Base-by-base conservation (phyloP, 495 filamentous ascomycete species). In the Lepidopterella palustris region DNA sequence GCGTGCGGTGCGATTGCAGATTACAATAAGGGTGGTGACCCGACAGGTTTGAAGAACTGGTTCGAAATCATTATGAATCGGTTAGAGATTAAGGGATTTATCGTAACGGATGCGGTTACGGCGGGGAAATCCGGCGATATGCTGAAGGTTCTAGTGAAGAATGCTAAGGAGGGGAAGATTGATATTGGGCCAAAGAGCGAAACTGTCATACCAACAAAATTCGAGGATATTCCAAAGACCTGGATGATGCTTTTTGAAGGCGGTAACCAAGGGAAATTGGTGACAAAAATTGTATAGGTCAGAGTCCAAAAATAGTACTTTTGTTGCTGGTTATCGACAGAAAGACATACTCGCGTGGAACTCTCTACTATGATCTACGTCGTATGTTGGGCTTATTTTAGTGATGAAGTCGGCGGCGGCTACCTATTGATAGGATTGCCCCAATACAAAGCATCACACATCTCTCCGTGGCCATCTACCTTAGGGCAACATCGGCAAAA, bases 21-120 rank as follows among this genome's bases (percentile, higher is more conserved):
- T 47, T 84, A 82, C 68, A 81, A 83, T 66, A 49, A 48, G 13
- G 21, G 66, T 13, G 53, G 39, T 13, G 66, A 74, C 47, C 20
- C 62, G 55, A 59, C 58, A 4, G 71, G 70, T 9, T 52, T 82
- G 40, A 72, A 73, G 69, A 80, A 82, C 67, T 81, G 78, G 74
- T 75, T 72, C 57, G 74, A 80, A 69, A 66, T 84, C 23, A 73
- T 84, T 61, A 63, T 59, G 21, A 81, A 74, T 59, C 67, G 79
- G 29, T 53, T 82, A n/a, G 66, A 74, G 55, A 78, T 87, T 63
- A 75, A 80, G 59, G 86, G 87, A 0, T 86, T 90, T 72, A 81
- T 88, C 50, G 74, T 84, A 25, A 64, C 78, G 10, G 85, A 88
- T 70, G 68, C 63, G 18, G 28, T 58, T 18, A 49, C 11, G 27